Percentiles rank a stretch among this genome's conserved stretches.
phyloP scores from a whole-genome alignment of 768 basidiomycete genomes.

The Lactarius psammicola region DNA sequence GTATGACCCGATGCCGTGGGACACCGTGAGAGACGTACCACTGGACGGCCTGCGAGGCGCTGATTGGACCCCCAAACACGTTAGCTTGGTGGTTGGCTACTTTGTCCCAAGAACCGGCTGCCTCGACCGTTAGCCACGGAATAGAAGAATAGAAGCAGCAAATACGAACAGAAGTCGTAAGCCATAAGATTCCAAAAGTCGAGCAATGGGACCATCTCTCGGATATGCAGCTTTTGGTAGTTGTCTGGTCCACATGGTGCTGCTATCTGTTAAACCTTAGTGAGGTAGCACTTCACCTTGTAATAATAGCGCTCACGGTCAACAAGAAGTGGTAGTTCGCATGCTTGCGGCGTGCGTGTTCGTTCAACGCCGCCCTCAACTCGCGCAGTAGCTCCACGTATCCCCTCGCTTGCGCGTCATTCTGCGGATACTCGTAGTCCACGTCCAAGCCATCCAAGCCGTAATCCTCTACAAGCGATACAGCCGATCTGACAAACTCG shows the following conservation, averaged over 20 bases:
- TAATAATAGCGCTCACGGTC: constrained; percentile 52
- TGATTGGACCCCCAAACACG: constrained; percentile 65
- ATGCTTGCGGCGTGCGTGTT: constrained; percentile 65
- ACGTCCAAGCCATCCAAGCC: constrained; percentile 91
- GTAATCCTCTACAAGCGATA: constrained; percentile 84
- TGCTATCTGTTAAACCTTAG: constrained; percentile 58
- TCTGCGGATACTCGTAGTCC: constrained; percentile 91
- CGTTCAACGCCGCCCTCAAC: constrained; percentile 71
- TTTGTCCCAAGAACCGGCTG: constrained; percentile 76
- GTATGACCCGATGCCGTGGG: constrained; percentile 70
- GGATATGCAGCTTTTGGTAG: constrained; percentile 73
- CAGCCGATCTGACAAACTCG: constrained; percentile 77
- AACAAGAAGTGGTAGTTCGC: constrained; percentile 65
- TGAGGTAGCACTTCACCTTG: constrained; percentile 7
- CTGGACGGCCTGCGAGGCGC: constrained; percentile 59
- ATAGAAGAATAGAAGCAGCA: constrained; percentile 7
- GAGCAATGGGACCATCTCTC: constrained; percentile 83
- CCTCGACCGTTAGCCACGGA: constrained; percentile 13
- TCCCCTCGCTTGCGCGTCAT: constrained; percentile 72
- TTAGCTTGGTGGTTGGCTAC: constrained; percentile 84
- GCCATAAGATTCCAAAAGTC: constrained; percentile 99
- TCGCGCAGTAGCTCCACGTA: constrained; percentile 82
- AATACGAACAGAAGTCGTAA: constrained; percentile 69
- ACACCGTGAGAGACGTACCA: constrained; percentile 76
- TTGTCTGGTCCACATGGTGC: constrained; percentile 90